Percentiles rank a stretch among this genome's conserved stretches.
These are phyloP conservation scores for Umbelopsis ramanniana DNA, from an alignment of 192 early-diverging fungal species.

Conservation along the genomic window DNA sequence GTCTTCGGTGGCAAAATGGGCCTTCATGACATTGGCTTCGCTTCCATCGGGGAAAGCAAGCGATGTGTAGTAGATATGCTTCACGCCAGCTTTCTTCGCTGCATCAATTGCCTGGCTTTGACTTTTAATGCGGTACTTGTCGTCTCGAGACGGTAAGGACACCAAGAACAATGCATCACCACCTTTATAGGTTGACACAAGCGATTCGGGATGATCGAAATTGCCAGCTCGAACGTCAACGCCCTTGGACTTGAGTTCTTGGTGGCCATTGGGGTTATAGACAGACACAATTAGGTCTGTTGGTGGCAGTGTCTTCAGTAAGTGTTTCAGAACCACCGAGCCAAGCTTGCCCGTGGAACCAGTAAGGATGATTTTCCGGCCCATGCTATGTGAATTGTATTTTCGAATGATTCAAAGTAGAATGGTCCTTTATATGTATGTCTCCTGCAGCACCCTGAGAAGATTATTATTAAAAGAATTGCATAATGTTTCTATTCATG, in stretches of 20 bases:
- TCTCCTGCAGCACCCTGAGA: not conserved
- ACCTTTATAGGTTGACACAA: not conserved
- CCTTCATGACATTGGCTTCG: slow-evolving; percentile 10
- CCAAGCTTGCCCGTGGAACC: slow-evolving; percentile 16
- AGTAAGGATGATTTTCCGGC: slow-evolving; percentile 5
- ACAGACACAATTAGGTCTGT: not conserved
- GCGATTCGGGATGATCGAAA: not conserved
- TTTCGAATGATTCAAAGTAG: no score
- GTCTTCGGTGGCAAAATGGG: slow-evolving; percentile 14
- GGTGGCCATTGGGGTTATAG: not conserved
- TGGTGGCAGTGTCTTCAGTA: not conserved
- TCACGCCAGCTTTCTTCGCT: slow-evolving; percentile 7
- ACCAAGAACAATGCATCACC: slow-evolving; percentile 4
- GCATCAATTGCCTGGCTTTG: not conserved
- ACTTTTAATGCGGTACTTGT: slow-evolving; percentile 3
- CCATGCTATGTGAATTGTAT: not conserved
- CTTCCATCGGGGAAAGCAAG: slow-evolving; percentile 1
- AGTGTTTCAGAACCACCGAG: slow-evolving; percentile 1
- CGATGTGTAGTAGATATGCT: slow-evolving; percentile 15
- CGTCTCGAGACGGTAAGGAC: slow-evolving; percentile 3
- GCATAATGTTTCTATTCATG: no score
- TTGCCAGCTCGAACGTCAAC: not conserved
- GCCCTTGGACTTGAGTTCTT: not conserved
- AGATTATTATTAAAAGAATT: no score
- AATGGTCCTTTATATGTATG: not conserved